A percentile compares a stretch with the other conserved stretches of the same genome.
Conservation (phyloP, 495 filamentous ascomycete genomes). For the Diplogelasinospora grovesii region DNA sequence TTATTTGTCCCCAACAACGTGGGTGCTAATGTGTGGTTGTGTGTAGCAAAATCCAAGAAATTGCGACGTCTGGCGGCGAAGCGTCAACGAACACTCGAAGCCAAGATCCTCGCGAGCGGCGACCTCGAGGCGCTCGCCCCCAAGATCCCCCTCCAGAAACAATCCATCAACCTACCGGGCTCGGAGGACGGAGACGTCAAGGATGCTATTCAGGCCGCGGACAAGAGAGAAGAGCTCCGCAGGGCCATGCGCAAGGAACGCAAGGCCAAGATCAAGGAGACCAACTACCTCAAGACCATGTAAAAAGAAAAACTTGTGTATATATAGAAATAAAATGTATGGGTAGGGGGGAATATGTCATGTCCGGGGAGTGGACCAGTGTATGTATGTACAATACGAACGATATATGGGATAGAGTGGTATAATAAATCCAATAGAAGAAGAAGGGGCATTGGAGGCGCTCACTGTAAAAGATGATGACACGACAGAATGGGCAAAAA, state of each 20-base stretch:
- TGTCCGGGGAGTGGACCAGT: too few relatives aligned
- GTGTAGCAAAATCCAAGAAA: slow-evolving; percentile 80
- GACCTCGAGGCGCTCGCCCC: slow-evolving; percentile 58
- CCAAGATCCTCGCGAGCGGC: slow-evolving; percentile 56
- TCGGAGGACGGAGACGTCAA: slow-evolving; percentile 50
- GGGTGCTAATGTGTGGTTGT: too few relatives aligned
- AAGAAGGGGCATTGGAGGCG: too few relatives aligned
- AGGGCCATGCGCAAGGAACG: slow-evolving; percentile 65
- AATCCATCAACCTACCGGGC: slow-evolving; percentile 73
- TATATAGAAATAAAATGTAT: too few relatives aligned
- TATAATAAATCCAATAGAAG: too few relatives aligned
- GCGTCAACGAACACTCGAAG: slow-evolving; percentile 55
- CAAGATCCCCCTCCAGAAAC: slow-evolving; percentile 75
- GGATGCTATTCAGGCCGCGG: slow-evolving; percentile 50
- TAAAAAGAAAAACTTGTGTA: too few relatives aligned
- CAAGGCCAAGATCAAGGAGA: slow-evolving; percentile 78
- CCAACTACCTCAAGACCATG: slow-evolving; percentile 85
- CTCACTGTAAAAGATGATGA: too few relatives aligned
- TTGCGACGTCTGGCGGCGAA: slow-evolving; percentile 62
- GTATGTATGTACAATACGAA: too few relatives aligned
- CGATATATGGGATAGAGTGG: too few relatives aligned
- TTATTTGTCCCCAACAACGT: background rate
- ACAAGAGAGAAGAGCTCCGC: slow-evolving; percentile 58
- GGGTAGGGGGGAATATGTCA: too few relatives aligned
- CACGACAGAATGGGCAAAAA: too few relatives aligned